phyloP scores from a whole-genome alignment of 139 green algal genomes.

The Auxenochlorella protothecoides region DNA sequence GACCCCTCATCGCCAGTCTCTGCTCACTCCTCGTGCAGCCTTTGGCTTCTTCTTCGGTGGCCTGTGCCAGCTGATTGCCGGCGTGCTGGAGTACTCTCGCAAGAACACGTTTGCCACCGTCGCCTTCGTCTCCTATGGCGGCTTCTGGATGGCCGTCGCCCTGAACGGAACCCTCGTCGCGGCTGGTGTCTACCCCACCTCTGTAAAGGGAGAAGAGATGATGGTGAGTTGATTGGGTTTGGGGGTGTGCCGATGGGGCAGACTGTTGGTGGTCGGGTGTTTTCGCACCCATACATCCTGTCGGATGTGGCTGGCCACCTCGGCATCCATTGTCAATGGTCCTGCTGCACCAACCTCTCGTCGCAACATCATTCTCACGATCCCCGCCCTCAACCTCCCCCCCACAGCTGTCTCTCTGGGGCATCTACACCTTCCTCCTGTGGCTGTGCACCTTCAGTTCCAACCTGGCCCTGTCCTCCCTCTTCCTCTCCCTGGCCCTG shows the following conservation, averaged over 20 bases:
- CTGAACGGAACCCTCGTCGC: conserved; percentile 2
- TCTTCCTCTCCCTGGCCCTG: conserved; percentile 19
- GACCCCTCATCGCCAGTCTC: no score
- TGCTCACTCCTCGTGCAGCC: not conserved
- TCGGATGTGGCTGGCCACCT: no score
- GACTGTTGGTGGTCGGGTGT: no score
- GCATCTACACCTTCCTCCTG: conserved; percentile 34
- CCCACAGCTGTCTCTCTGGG: conserved; percentile 25
- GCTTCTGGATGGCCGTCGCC: conserved; percentile 22
- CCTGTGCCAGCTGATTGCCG: conserved; percentile 53
- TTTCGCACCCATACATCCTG: no score
- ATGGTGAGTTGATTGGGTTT: conserved; percentile 6
- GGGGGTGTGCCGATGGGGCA: no score
- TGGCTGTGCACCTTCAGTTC: conserved; percentile 19
- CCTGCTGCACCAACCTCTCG: no score
- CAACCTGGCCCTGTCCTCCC: conserved; percentile 11
- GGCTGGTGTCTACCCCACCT: not conserved
- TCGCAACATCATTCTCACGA: no score
- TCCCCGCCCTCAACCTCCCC: no score
- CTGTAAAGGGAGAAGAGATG: conserved; percentile 18
- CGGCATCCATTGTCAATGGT: no score
- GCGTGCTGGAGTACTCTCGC: conserved; percentile 48
- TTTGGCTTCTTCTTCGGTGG: conserved; percentile 59
- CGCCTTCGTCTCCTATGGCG: conserved; percentile 54
- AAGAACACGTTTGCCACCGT: conserved; percentile 60